Percentiles rank a stretch among this genome's conserved stretches.
Conservation (phyloP, 2,329 filamentous ascomycete species). For the Drechslerella dactyloides region DNA sequence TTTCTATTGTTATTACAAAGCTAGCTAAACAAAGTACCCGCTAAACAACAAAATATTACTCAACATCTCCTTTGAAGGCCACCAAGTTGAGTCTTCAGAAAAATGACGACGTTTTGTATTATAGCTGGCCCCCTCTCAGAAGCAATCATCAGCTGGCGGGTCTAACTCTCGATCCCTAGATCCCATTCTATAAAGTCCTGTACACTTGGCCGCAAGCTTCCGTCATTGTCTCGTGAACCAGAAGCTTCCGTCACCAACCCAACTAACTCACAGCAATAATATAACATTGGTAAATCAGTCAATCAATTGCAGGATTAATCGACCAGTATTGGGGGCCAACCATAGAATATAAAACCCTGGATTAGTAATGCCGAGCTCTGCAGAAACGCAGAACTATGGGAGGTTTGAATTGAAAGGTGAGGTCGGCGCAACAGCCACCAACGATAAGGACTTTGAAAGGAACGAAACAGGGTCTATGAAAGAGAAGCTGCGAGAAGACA, state of each 20-base stretch:
- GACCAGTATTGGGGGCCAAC: too few species aligned
- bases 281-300: too few species aligned
- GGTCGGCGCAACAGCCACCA: constrained; percentile 39
- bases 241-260: too few species aligned
- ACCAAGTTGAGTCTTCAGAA: constrained; percentile 23
- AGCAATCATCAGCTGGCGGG: too few species aligned
- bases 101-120: neutral
- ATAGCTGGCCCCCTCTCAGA: too few species aligned
- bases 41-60: constrained; percentile 25
- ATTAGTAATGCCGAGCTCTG: constrained; percentile 29
- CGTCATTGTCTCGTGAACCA: too few species aligned
- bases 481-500: constrained; percentile 45
- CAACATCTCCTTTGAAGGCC: constrained; percentile 4
- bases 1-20: constrained; percentile 26
- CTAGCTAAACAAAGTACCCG: constrained; percentile 11
- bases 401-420: constrained; percentile 2
- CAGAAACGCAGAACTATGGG: constrained; percentile 30
- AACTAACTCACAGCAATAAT: too few species aligned
- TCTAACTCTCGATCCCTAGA: too few species aligned
- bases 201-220: too few species aligned
- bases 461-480: constrained; percentile 50
- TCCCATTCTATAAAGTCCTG: too few species aligned
- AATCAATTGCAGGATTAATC: too few species aligned
- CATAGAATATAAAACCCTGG: neutral
- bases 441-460: constrained; percentile 53